Evolutionary conservation across 768 basidiomycete species (phyloP).

Genomic region (Cyclocybe cylindracea): DNA sequence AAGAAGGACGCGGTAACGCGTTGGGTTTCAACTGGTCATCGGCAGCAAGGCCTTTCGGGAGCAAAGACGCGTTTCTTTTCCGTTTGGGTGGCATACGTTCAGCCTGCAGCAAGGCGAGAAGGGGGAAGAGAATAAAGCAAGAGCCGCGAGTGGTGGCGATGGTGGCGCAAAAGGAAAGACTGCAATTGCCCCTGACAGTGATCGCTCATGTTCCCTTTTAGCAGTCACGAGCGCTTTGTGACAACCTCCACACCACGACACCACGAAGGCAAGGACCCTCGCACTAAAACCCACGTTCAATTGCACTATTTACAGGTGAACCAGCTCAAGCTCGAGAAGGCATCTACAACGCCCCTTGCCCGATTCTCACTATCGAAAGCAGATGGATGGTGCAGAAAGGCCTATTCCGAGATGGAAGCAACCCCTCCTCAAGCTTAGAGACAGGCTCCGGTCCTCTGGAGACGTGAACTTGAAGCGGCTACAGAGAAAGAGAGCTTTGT

Average conservation of each 20-base stretch:
- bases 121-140: conserved; percentile 1
- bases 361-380: neutral
- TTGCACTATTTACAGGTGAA: no score
- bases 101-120: conserved; percentile 7
- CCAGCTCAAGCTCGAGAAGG: no score
- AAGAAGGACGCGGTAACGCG: conserved; percentile 41
- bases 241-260: neutral
- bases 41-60: conserved; percentile 53
- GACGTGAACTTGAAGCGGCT: conserved; percentile 41
- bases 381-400: conserved; percentile 1
- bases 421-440: conserved; percentile 20
- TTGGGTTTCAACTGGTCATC: conserved; percentile 66
- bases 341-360: no score
- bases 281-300: no score
- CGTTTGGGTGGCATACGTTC: conserved; percentile 57
- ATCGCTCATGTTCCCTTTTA: no score
- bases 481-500: conserved; percentile 42
- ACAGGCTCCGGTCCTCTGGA: conserved; percentile 17
- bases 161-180: neutral
- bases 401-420: conserved; percentile 11
- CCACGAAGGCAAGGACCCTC: no score
- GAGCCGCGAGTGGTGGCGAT: neutral
- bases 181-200: neutral
- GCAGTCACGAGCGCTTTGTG: conserved; percentile 1
- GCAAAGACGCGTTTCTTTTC: conserved; percentile 49